Conservation (phyloP, 768 basidiomycete genomes). For the Tulasnella calospora region DNA sequence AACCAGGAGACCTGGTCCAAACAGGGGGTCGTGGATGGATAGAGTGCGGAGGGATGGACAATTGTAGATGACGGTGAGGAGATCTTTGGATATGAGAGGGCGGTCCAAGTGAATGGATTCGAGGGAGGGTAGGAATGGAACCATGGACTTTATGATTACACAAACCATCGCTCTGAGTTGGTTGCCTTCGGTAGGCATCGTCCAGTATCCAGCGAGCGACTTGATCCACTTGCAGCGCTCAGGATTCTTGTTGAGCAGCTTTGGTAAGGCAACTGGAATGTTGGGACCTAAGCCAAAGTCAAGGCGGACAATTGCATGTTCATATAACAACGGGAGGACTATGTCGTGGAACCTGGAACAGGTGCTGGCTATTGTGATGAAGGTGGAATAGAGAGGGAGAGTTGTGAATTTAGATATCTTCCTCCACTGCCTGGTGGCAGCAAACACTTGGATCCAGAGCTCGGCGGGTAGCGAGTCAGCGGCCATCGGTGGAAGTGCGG, state of each 20-base stretch:
- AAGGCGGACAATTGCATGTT: not conserved
- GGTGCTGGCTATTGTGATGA: not conserved
- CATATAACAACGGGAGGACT: not conserved
- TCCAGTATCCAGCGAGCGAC: not conserved
- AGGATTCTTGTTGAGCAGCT: not conserved
- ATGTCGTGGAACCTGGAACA: not conserved
- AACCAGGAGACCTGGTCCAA: not conserved
- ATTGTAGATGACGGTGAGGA: not conserved
- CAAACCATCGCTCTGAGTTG: not conserved
- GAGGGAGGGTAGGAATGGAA: not conserved
- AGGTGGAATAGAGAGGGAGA: not conserved
- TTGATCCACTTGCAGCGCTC: not conserved
- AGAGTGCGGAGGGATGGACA: not conserved
- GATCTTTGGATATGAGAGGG: not conserved
- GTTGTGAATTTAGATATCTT: not conserved
- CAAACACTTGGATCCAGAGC: not conserved
- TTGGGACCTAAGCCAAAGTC: not conserved
- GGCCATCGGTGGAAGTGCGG: not conserved
- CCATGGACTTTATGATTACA: not conserved
- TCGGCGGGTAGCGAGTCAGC: not conserved
- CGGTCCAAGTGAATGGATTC: not conserved
- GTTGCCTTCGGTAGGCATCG: not conserved
- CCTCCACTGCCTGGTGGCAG: not conserved
- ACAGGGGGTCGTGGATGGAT: not conserved
- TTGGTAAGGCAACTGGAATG: not conserved